Conservation (phyloP, 2,329 filamentous ascomycete genomes). For the Aspergillus neoniger region DNA sequence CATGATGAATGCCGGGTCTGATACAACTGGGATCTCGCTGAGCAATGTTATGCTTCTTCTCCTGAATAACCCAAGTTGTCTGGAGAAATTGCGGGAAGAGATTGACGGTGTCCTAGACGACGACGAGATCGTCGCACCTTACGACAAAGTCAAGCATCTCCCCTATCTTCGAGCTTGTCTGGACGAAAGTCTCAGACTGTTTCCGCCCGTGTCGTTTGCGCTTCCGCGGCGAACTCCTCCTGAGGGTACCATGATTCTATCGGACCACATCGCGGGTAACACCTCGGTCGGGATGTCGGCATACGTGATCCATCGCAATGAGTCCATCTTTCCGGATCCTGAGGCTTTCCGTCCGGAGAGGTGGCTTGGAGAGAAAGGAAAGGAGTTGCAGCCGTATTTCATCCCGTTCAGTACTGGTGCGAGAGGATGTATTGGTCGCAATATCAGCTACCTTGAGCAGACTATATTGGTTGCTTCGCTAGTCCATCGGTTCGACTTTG, state of each 20-base stretch:
- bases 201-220: slow-evolving; percentile 43
- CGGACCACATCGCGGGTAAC: slow-evolving; percentile 34
- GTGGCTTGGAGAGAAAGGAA: slow-evolving; percentile 42
- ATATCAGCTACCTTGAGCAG: slow-evolving; percentile 49
- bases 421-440: slow-evolving; percentile 41
- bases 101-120: slow-evolving; percentile 45
- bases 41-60: slow-evolving; percentile 55
- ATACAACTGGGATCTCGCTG: slow-evolving; percentile 55
- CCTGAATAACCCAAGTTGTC: slow-evolving; percentile 46
- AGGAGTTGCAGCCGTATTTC: slow-evolving; percentile 39
- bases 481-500: slow-evolving; percentile 48
- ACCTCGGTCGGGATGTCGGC: slow-evolving; percentile 47
- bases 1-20: slow-evolving; percentile 50
- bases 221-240: slow-evolving; percentile 47
- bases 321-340: slow-evolving; percentile 36
- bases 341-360: slow-evolving; percentile 41
- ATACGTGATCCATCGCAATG: slow-evolving; percentile 41
- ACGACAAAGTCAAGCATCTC: slow-evolving; percentile 51
- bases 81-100: slow-evolving; percentile 46
- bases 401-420: slow-evolving; percentile 42
- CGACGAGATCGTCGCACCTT: slow-evolving; percentile 48
- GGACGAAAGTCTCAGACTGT: slow-evolving; percentile 52
- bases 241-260: slow-evolving; percentile 41
- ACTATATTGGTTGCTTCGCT: slow-evolving; percentile 47
- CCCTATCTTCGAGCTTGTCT: slow-evolving; percentile 54